Evolutionary conservation across 164 flowering plant genomes (phyloP), one percentile per base, ranked within the genome.

Genomic region (Vitis rotundifolia): DNA sequence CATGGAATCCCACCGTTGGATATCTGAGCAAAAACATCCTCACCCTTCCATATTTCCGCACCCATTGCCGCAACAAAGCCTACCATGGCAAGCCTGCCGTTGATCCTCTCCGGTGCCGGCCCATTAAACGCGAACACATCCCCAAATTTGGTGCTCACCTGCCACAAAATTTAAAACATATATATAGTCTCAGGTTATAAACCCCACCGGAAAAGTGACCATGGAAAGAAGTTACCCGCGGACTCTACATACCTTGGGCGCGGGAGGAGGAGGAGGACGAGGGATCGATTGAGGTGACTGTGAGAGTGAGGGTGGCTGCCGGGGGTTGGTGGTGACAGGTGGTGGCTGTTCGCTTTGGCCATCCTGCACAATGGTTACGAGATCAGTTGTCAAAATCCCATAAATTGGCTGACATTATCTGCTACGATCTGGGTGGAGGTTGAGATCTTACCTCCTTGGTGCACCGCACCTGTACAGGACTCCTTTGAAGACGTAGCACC

Each of bases 81-180:
- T 2, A 90, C 68, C 98, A 93, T 91, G 11, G 98, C 97, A 5
- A 91, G 84, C 68, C 98, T 69, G 1, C 98, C 98, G 76, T 93
- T 93, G 81, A 93, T 90, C 68, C 93, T 84, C 86, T 93, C 98
- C 44, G 98, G 98, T 37, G 80, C 97, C 0, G 98, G 94, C 6
- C 94, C 98, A 59, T 87, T 76, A 75, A 93, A 91, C 0, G 98
- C 89, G 9, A 93, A 65, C 37, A 89, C 71, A 64, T 93, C 98
- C 0, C 64, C 28, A 69, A 93, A 85, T 16, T 77, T 82, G 2
- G 94, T 85, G 82, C 86, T 91, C 22, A 78, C 81, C 85, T 84
- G 73, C 15, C 1, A 18, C 44, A 37, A 3, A 37, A 37, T 37
- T 3, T 2, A 37, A 3, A 3, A 37, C 44, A 37, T 3, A 37